A percentile compares a stretch with the other conserved stretches of the same genome.
Conservation (phyloP, 164 flowering plant genomes). For the Piper longum region DNA sequence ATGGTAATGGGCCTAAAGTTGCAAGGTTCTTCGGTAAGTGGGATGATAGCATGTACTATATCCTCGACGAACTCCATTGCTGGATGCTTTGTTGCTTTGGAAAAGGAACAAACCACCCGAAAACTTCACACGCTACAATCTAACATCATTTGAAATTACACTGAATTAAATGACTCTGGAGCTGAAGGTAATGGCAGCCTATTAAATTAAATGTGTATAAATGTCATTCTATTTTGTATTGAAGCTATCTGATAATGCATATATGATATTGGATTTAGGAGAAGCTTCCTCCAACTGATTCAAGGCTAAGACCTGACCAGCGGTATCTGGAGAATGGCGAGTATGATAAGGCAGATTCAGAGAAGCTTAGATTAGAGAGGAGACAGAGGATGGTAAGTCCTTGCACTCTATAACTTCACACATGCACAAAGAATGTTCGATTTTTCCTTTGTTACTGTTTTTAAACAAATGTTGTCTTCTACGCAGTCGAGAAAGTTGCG, state of each 20-base stretch:
- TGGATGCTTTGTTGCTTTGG: conserved; percentile 57
- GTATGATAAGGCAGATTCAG: conserved; percentile 75
- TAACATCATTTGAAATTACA: conserved; percentile 75
- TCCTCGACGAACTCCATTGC: conserved; percentile 26
- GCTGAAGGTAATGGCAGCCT: conserved; percentile 51
- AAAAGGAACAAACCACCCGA: conserved; percentile 46
- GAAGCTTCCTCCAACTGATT: conserved; percentile 92
- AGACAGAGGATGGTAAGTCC: conserved; percentile 74
- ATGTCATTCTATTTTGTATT: too few relatives aligned
- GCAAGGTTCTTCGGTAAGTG: conserved; percentile 76
- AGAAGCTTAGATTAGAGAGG: conserved; percentile 71
- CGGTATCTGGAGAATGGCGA: conserved; percentile 89
- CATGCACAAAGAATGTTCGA: too few relatives aligned
- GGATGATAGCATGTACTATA: conserved; percentile 79
- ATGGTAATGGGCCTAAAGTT: conserved; percentile 38
- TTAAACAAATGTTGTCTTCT: neutral
- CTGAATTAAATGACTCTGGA: conserved; percentile 77
- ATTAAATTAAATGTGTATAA: conserved; percentile 2
- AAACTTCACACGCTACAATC: conserved; percentile 74
- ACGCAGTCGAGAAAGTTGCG: conserved; percentile 79
- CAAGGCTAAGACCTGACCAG: conserved; percentile 92
- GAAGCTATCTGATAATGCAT: conserved; percentile 41
- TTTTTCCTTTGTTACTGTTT: neutral
- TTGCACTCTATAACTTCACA: neutral
- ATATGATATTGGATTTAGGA: conserved; percentile 76